Evolutionary conservation across 495 filamentous ascomycete species (phyloP).

Genomic region (Cryomyces minteri): DNA sequence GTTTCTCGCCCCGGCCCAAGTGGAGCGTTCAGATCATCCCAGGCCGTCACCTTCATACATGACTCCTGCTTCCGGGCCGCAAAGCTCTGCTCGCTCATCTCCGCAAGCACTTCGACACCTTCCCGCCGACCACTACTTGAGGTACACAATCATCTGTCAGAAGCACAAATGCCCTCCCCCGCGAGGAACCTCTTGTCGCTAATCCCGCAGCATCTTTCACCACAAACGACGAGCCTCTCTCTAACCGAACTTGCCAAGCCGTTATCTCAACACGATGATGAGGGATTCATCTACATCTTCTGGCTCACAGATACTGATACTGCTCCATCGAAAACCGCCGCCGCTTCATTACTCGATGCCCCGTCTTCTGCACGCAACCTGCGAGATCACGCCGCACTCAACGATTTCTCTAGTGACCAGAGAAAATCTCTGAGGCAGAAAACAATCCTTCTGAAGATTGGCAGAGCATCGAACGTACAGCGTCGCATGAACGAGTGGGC

Average conservation of each 20-base stretch:
- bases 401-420: slow-evolving; percentile 23
- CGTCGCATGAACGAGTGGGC: slow-evolving; percentile 83
- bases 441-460: slow-evolving; percentile 77
- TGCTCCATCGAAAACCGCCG: slow-evolving; percentile 15
- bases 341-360: slow-evolving; percentile 33
- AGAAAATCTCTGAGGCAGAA: slow-evolving; percentile 12
- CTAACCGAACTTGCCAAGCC: slow-evolving; percentile 69
- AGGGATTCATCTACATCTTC: slow-evolving; percentile 97
- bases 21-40: too few species aligned
- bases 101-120: not conserved
- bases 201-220: slow-evolving; percentile 43
- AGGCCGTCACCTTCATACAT: too few species aligned
- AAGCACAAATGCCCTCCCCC: slow-evolving; percentile 25
- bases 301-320: slow-evolving; percentile 39
- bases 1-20: too few species aligned
- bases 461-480: slow-evolving; percentile 78
- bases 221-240: slow-evolving; percentile 44
- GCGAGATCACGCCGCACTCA: slow-evolving; percentile 47
- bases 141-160: slow-evolving; percentile 12
- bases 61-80: too few species aligned
- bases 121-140: slow-evolving; percentile 6
- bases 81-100: too few species aligned
- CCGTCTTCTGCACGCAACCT: slow-evolving; percentile 27
- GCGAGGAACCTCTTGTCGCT: slow-evolving; percentile 36
- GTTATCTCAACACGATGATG: slow-evolving; percentile 55